Percentiles rank a stretch among this genome's conserved stretches.
Conservation (phyloP, 2,329 filamentous ascomycete species). For the Neofusicoccum umdonicola region DNA sequence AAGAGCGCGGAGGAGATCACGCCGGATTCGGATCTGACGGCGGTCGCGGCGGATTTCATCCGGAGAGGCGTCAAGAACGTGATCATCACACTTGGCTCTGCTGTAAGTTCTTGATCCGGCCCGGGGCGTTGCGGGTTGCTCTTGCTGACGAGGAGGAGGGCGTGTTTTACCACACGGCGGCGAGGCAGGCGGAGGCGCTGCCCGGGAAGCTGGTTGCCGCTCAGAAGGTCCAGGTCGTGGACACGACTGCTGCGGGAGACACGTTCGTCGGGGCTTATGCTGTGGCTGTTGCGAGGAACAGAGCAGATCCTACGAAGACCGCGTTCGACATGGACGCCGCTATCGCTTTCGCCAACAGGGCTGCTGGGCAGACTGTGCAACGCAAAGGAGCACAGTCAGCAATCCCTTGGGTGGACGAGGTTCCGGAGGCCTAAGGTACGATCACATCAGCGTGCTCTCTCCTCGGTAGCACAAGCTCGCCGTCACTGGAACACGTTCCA, state of each 20-base stretch:
- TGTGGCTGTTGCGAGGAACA: conserved; percentile 59
- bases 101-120: conserved; percentile 48
- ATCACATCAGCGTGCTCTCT: too few relatives aligned
- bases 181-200: conserved; percentile 42
- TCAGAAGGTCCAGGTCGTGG: conserved; percentile 73
- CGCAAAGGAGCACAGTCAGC: conserved; percentile 63
- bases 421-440: conserved; percentile 28
- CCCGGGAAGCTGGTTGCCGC: conserved; percentile 56
- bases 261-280: conserved; percentile 91
- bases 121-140: neutral
- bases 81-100: conserved; percentile 78
- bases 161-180: conserved; percentile 44
- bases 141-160: conserved; percentile 31
- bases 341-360: conserved; percentile 59
- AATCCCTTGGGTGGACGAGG: conserved; percentile 64
- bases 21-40: conserved; percentile 33
- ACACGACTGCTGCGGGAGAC: conserved; percentile 92
- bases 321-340: conserved; percentile 56
- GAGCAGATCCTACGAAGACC: conserved; percentile 20
- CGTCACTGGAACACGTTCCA: too few relatives aligned
- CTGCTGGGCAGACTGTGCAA: conserved; percentile 65
- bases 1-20: conserved; percentile 32
- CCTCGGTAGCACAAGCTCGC: too few relatives aligned
- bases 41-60: conserved; percentile 62
- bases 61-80: conserved; percentile 69